A percentile compares a stretch with the other conserved stretches of the same genome.
phyloP scores from a whole-genome alignment of 1,139 yeast species.

The Chernovozyma aurita region DNA sequence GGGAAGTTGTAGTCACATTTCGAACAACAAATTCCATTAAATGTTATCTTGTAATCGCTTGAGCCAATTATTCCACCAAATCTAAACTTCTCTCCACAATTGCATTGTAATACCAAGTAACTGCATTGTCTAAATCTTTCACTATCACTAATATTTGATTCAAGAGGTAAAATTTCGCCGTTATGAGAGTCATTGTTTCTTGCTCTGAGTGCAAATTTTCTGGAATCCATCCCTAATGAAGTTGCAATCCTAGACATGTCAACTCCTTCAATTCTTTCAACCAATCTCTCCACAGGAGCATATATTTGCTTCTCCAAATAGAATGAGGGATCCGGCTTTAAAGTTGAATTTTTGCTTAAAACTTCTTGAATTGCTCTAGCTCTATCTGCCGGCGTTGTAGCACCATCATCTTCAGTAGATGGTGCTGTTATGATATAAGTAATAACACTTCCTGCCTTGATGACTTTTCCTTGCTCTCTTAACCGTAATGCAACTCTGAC shows the following conservation, averaged over 20 bases:
- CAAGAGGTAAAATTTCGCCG: conserved; percentile 68
- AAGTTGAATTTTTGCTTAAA: conserved; percentile 43
- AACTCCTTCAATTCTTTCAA: conserved; percentile 82
- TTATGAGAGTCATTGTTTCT: conserved; percentile 29
- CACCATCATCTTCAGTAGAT: conserved; percentile 22
- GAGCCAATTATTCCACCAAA: conserved; percentile 76
- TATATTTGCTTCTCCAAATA: conserved; percentile 86
- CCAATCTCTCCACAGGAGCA: conserved; percentile 86
- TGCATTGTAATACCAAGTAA: conserved; percentile 54
- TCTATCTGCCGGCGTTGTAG: conserved; percentile 56
- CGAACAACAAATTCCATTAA: conserved; percentile 68
- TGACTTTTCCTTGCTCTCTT: conserved; percentile 73
- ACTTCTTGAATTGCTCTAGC: conserved; percentile 79
- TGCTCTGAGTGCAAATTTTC: conserved; percentile 50
- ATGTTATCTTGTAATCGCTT: conserved; percentile 52
- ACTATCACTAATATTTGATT: conserved; percentile 72
- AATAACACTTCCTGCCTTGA: conserved; percentile 86
- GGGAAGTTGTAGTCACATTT: conserved; percentile 53
- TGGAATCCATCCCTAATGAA: conserved; percentile 72
- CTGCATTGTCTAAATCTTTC: conserved; percentile 75
- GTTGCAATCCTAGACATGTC: conserved; percentile 77
- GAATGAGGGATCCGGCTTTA: conserved; percentile 69
- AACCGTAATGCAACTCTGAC: conserved; percentile 88
- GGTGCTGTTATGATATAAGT: conserved; percentile 71
- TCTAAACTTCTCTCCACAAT: conserved; percentile 56